Conservation (phyloP, 352 stramenopile species). For the Phytopythium helicoides region DNA sequence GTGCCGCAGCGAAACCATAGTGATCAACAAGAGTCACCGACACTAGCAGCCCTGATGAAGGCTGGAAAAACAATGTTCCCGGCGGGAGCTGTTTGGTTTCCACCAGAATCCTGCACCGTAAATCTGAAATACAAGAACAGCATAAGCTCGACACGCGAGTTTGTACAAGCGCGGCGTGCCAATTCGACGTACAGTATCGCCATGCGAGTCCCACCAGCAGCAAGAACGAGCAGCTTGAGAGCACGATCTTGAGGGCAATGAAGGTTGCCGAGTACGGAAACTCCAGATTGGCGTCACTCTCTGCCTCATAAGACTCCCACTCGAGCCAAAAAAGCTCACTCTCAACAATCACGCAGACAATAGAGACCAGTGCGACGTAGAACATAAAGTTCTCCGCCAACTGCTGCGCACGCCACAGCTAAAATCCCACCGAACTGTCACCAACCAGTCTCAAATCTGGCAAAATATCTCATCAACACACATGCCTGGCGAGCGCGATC, state of each 20-base stretch:
- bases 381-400: slow-evolving; percentile 52
- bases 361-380: slow-evolving; percentile 23
- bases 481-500: neutral
- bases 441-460: neutral
- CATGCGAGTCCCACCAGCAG: slow-evolving; percentile 33
- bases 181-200: slow-evolving; percentile 56
- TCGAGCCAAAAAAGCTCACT: slow-evolving; percentile 51
- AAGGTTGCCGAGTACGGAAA: slow-evolving; percentile 21
- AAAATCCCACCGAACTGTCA: neutral
- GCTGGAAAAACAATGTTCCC: slow-evolving; percentile 26
- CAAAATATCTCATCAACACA: neutral
- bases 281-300: neutral
- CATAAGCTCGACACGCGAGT: no score
- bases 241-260: slow-evolving; percentile 34
- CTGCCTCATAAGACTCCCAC: slow-evolving; percentile 14
- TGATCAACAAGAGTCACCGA: slow-evolving; percentile 5
- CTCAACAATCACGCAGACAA: slow-evolving; percentile 41
- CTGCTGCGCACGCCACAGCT: slow-evolving; percentile 18
- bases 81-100: slow-evolving; percentile 34
- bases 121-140: slow-evolving; percentile 13
- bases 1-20: neutral
- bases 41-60: slow-evolving; percentile 38
- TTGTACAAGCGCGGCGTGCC: no score
- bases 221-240: slow-evolving; percentile 29
- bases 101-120: slow-evolving; percentile 39